A percentile compares a stretch with the other conserved stretches of the same genome.
These are phyloP conservation scores for Fonsecaea nubica DNA, from an alignment of 2,329 filamentous ascomycete species.

Conservation along the genomic window DNA sequence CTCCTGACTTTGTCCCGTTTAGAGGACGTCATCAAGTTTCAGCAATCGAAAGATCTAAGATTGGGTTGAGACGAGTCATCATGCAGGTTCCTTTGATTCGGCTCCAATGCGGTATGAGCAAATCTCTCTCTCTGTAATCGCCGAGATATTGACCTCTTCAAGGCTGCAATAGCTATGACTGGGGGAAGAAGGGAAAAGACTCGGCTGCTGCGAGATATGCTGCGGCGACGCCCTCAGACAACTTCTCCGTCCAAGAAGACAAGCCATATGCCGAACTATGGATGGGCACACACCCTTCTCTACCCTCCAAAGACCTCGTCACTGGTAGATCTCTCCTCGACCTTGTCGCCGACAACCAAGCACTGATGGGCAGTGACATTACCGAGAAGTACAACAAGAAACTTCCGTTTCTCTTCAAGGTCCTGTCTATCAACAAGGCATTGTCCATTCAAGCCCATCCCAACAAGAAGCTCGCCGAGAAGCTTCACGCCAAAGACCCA, in stretches of 20 bases:
- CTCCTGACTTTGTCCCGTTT: not conserved
- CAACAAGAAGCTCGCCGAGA: constrained; percentile 91
- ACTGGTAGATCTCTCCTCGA: constrained; percentile 88
- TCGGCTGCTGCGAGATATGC: constrained; percentile 91
- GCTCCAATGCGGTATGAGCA: constrained; percentile 64
- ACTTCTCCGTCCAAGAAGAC: constrained; percentile 79
- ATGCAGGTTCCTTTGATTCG: constrained; percentile 84
- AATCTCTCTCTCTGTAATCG: not conserved
- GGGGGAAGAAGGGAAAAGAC: constrained; percentile 89
- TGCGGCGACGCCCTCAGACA: constrained; percentile 76
- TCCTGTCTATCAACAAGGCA: constrained; percentile 93
- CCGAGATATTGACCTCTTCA: constrained; percentile 38
- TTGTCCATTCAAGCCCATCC: constrained; percentile 97
- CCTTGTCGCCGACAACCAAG: constrained; percentile 83
- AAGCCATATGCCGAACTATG: constrained; percentile 98
- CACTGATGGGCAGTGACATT: constrained; percentile 76
- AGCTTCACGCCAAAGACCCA: constrained; percentile 82
- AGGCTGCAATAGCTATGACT: constrained; percentile 98
- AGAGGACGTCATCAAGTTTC: not conserved
- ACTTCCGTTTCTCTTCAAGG: constrained; percentile 96
- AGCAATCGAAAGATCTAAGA: not conserved
- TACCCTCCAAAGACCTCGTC: constrained; percentile 86
- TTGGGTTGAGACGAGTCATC: constrained; percentile 35
- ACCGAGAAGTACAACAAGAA: constrained; percentile 77
- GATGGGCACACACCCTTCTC: constrained; percentile 98